Evolutionary conservation across 2,329 filamentous ascomycete genomes (phyloP).

Genomic region (Hymenoscyphus occultus): DNA sequence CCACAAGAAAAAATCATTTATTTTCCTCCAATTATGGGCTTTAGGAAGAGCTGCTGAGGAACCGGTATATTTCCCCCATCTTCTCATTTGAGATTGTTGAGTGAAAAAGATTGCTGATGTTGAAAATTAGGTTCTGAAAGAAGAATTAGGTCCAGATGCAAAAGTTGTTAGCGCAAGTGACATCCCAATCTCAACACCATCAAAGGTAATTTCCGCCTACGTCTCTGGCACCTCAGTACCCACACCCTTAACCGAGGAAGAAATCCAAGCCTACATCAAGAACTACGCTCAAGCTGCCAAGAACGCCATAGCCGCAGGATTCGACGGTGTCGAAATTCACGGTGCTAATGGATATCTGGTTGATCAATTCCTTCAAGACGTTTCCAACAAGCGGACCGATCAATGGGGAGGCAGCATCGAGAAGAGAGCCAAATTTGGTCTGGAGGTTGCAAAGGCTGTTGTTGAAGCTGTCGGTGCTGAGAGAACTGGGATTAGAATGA

Average conservation of each 20-base stretch:
- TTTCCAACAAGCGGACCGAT: constrained; percentile 55
- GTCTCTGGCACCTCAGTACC: not conserved
- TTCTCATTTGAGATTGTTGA: not conserved
- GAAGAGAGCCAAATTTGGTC: constrained; percentile 49
- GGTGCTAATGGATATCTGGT: constrained; percentile 28
- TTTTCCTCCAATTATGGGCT: constrained; percentile 62
- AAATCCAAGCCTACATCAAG: constrained; percentile 9
- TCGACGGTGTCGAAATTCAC: constrained; percentile 30
- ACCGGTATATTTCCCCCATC: not conserved
- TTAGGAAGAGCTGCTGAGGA: constrained; percentile 46
- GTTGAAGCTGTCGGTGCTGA: constrained; percentile 50
- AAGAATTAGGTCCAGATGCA: not conserved
- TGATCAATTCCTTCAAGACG: constrained; percentile 27
- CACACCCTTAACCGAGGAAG: constrained; percentile 9
- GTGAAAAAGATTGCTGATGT: not conserved
- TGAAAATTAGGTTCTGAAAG: constrained; percentile 5
- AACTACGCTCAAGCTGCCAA: constrained; percentile 14
- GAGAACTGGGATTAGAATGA: constrained; percentile 54
- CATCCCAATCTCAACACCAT: not conserved
- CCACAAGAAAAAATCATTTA: constrained; percentile 58
- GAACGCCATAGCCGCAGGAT: constrained; percentile 26
- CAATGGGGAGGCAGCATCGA: constrained; percentile 49
- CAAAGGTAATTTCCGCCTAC: not conserved
- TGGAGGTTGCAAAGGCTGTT: constrained; percentile 53
- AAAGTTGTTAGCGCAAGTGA: constrained; percentile 7